Percentiles rank a stretch among this genome's conserved stretches.
Conservation (phyloP, 2,329 filamentous ascomycete genomes). For the Phyllosticta capitalensis region DNA sequence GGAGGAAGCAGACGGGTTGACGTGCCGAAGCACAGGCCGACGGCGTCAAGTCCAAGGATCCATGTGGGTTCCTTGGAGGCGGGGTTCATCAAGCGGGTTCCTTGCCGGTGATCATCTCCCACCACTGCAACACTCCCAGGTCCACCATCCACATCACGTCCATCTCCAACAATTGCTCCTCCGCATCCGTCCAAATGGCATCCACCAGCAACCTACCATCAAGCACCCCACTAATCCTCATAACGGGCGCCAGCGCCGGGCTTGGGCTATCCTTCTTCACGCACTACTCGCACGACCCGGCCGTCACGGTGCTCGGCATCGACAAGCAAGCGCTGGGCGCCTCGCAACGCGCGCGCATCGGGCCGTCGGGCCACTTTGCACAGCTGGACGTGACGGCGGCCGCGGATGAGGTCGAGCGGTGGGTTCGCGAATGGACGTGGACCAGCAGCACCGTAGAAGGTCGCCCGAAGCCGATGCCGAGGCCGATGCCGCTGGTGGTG, state of each 20-base stretch:
- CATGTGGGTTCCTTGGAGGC: background rate
- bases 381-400: slow-evolving; percentile 1
- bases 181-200: too few species aligned
- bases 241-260: slow-evolving; percentile 31
- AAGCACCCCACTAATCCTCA: slow-evolving; percentile 17
- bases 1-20: background rate
- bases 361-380: slow-evolving; percentile 1
- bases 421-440: background rate
- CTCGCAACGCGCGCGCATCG: background rate
- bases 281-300: slow-evolving; percentile 3
- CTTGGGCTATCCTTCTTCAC: slow-evolving; percentile 27
- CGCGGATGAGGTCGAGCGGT: background rate
- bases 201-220: too few species aligned
- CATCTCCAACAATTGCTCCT: too few species aligned
- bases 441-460: background rate
- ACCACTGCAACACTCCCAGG: background rate
- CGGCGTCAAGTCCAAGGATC: too few species aligned
- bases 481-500: slow-evolving; percentile 30
- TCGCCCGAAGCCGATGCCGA: background rate
- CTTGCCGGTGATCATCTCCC: background rate
- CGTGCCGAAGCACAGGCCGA: background rate
- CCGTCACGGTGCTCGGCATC: slow-evolving; percentile 1
- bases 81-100: background rate
- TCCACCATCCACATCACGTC: background rate
- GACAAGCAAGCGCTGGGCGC: background rate